Base-by-base conservation (phyloP, 805 yeast genomes). In the Lachancea sp. region DNA sequence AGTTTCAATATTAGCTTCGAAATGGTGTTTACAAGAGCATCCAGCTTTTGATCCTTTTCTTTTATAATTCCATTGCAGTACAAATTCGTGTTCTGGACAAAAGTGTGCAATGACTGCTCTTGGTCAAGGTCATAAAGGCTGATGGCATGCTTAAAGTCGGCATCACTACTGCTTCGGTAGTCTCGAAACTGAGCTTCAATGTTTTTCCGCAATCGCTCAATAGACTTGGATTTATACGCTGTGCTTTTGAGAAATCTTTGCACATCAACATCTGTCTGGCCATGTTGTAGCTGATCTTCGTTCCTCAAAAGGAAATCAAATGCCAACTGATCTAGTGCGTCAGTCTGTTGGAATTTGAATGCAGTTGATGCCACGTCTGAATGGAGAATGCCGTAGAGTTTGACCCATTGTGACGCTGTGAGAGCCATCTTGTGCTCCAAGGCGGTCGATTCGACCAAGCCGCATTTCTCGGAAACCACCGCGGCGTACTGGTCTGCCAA, bases 361-460 rank as follows among this genome's bases (percentile, higher is more conserved):
- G 9, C 18, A 3, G 21, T 21, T 13, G 34, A 17, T 9, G 17
- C 16, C 5, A n/a, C 21, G 15, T 34, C 24, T 3, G 26, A 21
- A 8, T 50, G 42, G 18, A 47, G 38, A 15, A 55, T 36, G 17
- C 52, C 40, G 38, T 52, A 47, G 1, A 55, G 25, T 18, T 36
- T 38, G 2, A 57, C 45, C 54, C 55, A 47, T 41, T 58, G 56
- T 13, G 29, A 8, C 16, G 51, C 22, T 5, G 40, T 44, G 26
- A 56, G 49, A 11, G 36, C 33, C 1, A 42, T 19, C 17, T 29
- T 40, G 13, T 38, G 34, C 13, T 45, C 45, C 9, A 48, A 23
- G 22, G 52, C 18, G 29, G 36, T 45, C 21, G 33, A 29, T 37
- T 48, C 44, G 11, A 58, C 46, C 11, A 24, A 32, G 4, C 32